Base-by-base conservation (phyloP, 495 filamentous ascomycete species). In the Amphirosellinia nigrospora region DNA sequence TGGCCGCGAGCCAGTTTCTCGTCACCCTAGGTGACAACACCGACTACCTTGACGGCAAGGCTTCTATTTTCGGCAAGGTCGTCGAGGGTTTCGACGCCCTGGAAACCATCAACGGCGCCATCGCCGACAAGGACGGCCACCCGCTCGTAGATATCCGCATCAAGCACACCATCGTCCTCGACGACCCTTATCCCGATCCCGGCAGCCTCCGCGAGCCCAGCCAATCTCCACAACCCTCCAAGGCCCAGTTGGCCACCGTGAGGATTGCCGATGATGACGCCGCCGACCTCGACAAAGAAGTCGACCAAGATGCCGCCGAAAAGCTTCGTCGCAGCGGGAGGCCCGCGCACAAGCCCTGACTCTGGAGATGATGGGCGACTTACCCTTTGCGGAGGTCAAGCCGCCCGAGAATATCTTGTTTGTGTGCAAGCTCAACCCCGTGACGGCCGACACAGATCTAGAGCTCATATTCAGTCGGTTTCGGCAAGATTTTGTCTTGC, bases 341-440 rank as follows among this genome's bases (percentile, higher is more conserved):
- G 96, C 96, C 2, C 89, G 93, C 69, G 96, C 96, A 4, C 96
- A 98, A 77, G 96, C 96, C 2, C 79, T 99, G 71, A 99, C 96
- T 0, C 84, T 99, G 50, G 96, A 99, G 79, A 97, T 99, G 91
- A 94, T 99, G 78, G 96, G 96, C 28, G 96, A 99, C 80, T 86
- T 99, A 67, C 96, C 96, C 13, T 99, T 97, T 78, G 96, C 96
- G 66, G 96, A 98, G 81, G 95, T 99, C 78, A 97, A 96, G 71
- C 96, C 96, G 7, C 96, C 96, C 1, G 96, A 99, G 81, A 98
- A 99, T 76, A 90, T 99, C 34, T 85, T 99, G 15, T 99, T 99
- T 76, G 96, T 99, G 69, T 99, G 96, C 90, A 98, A 99, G 78
- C 84, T 99, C 28, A 99, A 99, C 71, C 96, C 96, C 0, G 94